Base-by-base conservation (phyloP, 73 alveolate genomes). In the Paraurostyla sp. region DNA sequence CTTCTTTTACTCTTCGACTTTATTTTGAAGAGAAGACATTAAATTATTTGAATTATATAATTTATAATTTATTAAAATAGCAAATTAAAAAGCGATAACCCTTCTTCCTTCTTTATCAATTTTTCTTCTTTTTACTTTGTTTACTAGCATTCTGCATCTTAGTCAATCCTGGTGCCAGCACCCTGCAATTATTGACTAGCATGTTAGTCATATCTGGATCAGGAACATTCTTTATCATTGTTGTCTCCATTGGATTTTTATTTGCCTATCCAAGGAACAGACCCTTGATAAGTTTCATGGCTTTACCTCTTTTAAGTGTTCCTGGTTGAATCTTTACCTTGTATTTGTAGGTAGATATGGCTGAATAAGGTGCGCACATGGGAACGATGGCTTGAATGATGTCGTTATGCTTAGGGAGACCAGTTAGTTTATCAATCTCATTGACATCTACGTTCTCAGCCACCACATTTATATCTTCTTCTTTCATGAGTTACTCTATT, bases 341-440 rank as follows among this genome's bases (percentile, higher is more conserved):
- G 89, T 94, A 94, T 62, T 88, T 92, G 82, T 86, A 78, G 9
- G 91, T 54, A 20, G 38, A 32, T 25, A 92, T 91, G 18, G 94
- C 81, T 0, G 93, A 33, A 84, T 91, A 93, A 9, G 98, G 98
- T 43, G 97, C 96, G 15, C 93, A 83, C 98, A 94, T 92, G 35
- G 98, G 96, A 27, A 94, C 92, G 36, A 91, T 88, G 48, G 46
- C 71, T 46, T 92, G 71, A 4, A 94, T 0, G 15, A 85, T 43
- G 57, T 94, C 98, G 36, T 68, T 88, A 3, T 59, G 73, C 30
- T 91, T 54, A 30, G 98, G 98, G 57, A 20, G 20, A 15, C 93
- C 94, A 22, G 98, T 94, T 4, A 94, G 82, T 35, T 80, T 82
- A 68, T 94, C 98, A 9, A 93, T 54, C 45, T 90, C 98, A 0